These are phyloP conservation scores for Ustilago xerochloae DNA, from an alignment of 1,284 basidiomycete genomes.

Conservation along the genomic window DNA sequence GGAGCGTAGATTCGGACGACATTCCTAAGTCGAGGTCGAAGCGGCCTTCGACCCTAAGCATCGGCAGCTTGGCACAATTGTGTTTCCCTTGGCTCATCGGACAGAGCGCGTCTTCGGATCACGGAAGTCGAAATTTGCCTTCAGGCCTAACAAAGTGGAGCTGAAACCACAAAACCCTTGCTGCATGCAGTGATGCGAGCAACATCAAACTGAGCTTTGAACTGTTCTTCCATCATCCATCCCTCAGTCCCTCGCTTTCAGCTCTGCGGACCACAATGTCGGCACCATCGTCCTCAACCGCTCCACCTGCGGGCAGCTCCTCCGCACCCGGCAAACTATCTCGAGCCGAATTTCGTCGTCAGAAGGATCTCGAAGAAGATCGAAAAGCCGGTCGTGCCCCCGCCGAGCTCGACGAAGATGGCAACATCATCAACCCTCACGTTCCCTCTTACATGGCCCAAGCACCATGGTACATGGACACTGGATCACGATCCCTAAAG, in stretches of 20 bases:
- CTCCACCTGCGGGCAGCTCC: background rate
- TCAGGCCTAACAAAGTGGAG: too few relatives aligned
- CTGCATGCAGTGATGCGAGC: too few relatives aligned
- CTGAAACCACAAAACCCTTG: too few relatives aligned
- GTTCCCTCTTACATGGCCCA: constrained; percentile 80
- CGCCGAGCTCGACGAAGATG: constrained; percentile 92
- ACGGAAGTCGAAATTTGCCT: background rate
- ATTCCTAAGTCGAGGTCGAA: too few relatives aligned
- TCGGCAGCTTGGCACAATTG: too few relatives aligned
- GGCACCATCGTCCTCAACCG: constrained; percentile 59
- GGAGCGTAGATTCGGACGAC: too few relatives aligned
- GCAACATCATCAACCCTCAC: constrained; percentile 95
- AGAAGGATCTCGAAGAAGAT: constrained; percentile 91
- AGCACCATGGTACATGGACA: constrained; percentile 98
- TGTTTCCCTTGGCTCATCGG: too few relatives aligned
- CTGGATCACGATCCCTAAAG: constrained; percentile 82
- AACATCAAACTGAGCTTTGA: too few relatives aligned
- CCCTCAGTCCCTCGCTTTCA: background rate
- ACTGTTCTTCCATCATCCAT: background rate
- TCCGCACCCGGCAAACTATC: constrained; percentile 81
- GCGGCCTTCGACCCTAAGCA: too few relatives aligned
- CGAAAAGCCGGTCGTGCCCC: constrained; percentile 97
- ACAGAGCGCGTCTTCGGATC: constrained; percentile 8
- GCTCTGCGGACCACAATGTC: constrained; percentile 16
- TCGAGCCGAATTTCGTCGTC: constrained; percentile 88